These are phyloP conservation scores for Pachysolen tannophilus DNA, from an alignment of 805 yeast genomes.

Conservation along the genomic window DNA sequence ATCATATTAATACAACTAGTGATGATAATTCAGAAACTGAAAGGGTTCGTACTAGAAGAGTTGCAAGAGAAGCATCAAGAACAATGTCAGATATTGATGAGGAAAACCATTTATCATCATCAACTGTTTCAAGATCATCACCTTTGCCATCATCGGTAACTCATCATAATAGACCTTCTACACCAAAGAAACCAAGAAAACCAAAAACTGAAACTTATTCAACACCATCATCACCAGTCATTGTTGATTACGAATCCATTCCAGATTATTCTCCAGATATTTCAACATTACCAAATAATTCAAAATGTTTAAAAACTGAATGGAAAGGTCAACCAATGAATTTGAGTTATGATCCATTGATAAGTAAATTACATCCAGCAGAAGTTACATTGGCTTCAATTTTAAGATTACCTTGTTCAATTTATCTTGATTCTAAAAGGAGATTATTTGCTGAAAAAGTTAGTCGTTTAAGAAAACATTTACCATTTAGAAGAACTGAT, in stretches of 20 bases:
- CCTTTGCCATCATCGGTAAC: constrained; percentile 20
- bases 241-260: constrained; percentile 56
- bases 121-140: constrained; percentile 14
- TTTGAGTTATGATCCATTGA: constrained; percentile 67
- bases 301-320: constrained; percentile 75
- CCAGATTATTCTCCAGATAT: constrained; percentile 81
- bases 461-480: constrained; percentile 54
- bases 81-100: constrained; percentile 22
- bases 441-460: constrained; percentile 88
- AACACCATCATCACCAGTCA: constrained; percentile 37
- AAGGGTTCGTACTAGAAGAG: constrained; percentile 54
- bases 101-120: constrained; percentile 9
- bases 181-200: constrained; percentile 28
- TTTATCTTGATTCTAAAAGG: constrained; percentile 73
- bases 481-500: constrained; percentile 91
- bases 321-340: constrained; percentile 99
- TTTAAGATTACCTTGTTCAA: constrained; percentile 80
- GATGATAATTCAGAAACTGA: constrained; percentile 30
- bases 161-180: too few relatives aligned
- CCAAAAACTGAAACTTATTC: constrained; percentile 33
- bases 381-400: constrained; percentile 81
- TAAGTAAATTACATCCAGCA: constrained; percentile 77
- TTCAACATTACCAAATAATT: constrained; percentile 56
- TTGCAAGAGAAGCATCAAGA: constrained; percentile 31
- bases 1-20: constrained; percentile 23